Conservation (phyloP, 2,329 filamentous ascomycete species). For the Aspergillus aculeatinus region DNA sequence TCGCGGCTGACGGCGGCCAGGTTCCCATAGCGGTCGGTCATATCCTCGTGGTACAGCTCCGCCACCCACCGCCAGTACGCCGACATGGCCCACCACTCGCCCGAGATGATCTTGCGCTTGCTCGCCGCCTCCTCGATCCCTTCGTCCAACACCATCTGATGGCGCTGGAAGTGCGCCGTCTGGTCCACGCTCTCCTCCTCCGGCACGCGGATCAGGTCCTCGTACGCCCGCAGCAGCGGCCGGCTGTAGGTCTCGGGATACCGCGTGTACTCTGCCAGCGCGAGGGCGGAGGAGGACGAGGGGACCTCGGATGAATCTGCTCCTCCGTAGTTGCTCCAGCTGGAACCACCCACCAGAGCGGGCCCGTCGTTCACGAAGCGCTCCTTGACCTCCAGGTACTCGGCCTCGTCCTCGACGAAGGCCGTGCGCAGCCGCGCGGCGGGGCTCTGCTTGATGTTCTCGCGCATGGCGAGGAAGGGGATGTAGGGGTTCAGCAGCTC, state of each 20-base stretch:
- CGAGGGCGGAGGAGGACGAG: constrained; percentile 22
- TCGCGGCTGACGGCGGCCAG: constrained; percentile 42
- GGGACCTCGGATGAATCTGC: constrained; percentile 7
- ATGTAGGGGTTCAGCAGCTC: constrained; percentile 54
- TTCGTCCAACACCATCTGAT: constrained; percentile 20
- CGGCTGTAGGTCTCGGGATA: constrained; percentile 37
- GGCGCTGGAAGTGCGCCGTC: constrained; percentile 29
- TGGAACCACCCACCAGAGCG: background rate
- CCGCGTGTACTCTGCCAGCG: constrained; percentile 40
- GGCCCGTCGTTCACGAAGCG: constrained; percentile 30
- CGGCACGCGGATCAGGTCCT: constrained; percentile 32
- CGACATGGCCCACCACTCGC: constrained; percentile 36
- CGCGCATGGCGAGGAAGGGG: constrained; percentile 48
- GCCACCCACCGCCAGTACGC: constrained; percentile 47
- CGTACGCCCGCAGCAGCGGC: constrained; percentile 33
- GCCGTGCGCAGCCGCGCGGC: constrained; percentile 33
- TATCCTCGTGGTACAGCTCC: constrained; percentile 42
- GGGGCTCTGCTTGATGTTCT: constrained; percentile 40
- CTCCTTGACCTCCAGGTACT: constrained; percentile 49
- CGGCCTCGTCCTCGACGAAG: constrained; percentile 51
- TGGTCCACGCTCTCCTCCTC: constrained; percentile 30
- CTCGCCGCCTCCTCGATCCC: constrained; percentile 1
- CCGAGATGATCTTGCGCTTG: constrained; percentile 20
- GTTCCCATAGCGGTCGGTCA: constrained; percentile 42
- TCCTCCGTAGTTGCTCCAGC: background rate